Base-by-base conservation (phyloP, 2,329 filamentous ascomycete genomes). In the Sarocladiaceae sp. region DNA sequence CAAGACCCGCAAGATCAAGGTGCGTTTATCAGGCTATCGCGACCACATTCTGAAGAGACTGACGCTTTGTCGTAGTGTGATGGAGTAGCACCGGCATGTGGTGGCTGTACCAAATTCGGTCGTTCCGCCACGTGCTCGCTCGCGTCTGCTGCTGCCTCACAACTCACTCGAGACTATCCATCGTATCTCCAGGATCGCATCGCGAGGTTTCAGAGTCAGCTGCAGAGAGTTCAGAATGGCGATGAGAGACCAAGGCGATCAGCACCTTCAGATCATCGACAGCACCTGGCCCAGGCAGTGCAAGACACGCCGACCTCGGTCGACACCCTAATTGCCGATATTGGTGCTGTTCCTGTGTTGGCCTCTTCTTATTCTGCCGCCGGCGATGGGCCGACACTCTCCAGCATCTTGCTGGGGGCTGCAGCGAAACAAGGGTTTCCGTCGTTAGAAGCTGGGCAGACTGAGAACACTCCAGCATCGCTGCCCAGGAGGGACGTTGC, bases 1-100 rank as follows among this genome's bases (percentile, higher is more conserved):
- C 48, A 55, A 53, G 37, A 35, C 47, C 2, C 47, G 52, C 18
- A 55, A 55, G 43, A 55, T 55, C 40, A 55, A 51, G 48, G 48
- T 47, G 31, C 6, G 35, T 27, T 12, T 15, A 2, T 1, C n/a
- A 13, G 7, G 26, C 7, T 29, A 13, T 7, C 26, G 26, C 26
- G 26, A 9, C 26, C 9, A 29, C 13, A 29, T 7, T 29, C 26
- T 7, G 13, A 29, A 9, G 26, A 33, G 13, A 9, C 29, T 39
- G 34, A 39, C 21, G 6, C 12, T 12, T 21, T 27, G 6, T n/a
- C n/a, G n/a, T 16, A 50, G 48, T 50, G 53, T 39, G 52, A 56
- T 37, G 53, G 51, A 2, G 37, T 46, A 2, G 44, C 47, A 3
- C 53, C 53, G 5, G 29, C 47, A 7, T 56, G 53, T 13, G 48